Evolutionary conservation across 176 grass and related monocot species (phyloP).

Genomic region (Zea mays): DNA sequence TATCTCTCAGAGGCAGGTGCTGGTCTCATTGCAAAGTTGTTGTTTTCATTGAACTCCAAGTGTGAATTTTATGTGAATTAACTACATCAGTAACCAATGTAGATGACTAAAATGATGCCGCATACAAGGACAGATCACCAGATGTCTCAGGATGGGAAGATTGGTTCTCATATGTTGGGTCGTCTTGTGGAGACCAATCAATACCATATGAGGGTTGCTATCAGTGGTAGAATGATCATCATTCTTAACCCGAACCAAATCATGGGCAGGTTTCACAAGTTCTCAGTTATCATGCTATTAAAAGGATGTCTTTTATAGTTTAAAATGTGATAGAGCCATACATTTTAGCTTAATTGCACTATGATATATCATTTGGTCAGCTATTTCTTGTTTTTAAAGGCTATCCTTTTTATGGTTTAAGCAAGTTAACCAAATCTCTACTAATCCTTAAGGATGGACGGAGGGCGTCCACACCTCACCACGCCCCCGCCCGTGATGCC

Average conservation of each 20-base stretch:
- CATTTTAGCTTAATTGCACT: too few species aligned
- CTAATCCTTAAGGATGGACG: too few species aligned
- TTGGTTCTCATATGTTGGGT: conserved; percentile 44
- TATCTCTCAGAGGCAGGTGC: conserved; percentile 47
- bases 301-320: too few species aligned
- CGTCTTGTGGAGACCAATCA: conserved; percentile 64
- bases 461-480: too few species aligned
- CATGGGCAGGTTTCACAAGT: conserved; percentile 31
- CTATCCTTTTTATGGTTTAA: too few species aligned
- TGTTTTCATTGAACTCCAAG: conserved; percentile 44
- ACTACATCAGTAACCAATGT: conserved; percentile 41
- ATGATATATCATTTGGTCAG: too few species aligned
- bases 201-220: conserved; percentile 52
- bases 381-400: too few species aligned
- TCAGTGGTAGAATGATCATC: conserved; percentile 41
- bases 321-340: too few species aligned
- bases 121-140: conserved; percentile 39
- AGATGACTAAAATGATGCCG: conserved; percentile 48
- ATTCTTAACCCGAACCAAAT: conserved; percentile 50
- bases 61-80: conserved; percentile 46
- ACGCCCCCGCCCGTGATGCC: too few species aligned
- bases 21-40: conserved; percentile 34
- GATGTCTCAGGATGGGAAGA: conserved; percentile 46
- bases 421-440: too few species aligned
- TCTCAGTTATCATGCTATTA: too few species aligned